Evolutionary conservation across 2,329 filamentous ascomycete genomes (phyloP), one percentile per base, ranked within the genome.

Genomic region (Keithomyces neogunnii): DNA sequence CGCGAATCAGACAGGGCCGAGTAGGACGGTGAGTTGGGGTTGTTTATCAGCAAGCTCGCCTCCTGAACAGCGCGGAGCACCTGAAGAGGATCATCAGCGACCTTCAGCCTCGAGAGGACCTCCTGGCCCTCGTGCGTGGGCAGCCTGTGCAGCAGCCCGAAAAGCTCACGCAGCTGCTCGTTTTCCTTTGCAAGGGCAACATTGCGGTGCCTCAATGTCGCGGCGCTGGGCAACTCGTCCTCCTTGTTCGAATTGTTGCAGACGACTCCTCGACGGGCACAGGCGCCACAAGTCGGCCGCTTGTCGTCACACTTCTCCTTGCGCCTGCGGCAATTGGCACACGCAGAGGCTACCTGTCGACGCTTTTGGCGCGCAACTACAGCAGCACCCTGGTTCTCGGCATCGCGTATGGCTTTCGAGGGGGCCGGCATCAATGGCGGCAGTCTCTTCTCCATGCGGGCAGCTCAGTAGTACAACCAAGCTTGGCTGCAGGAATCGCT

Each of bases 111-210:
- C 19, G 50, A 45, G 28, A 58, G 39, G 3, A 54, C 28, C 5
- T 49, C 47, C 8, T 48, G 51, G 3, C 48, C 56, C 2, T 52
- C 45, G 4, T 30, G n/a, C 7, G 52, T 38, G 3, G 55, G 47
- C 28, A 54, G 38, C n/a, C 19, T 50, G 3, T 40, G 36, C 38
- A 56, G 40, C 4, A 50, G 35, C 35, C n/a, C 35, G 36, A 54
- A 56, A 31, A 58, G 49, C 33, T 56, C 51, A 5, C 52, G 53
- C 49, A 55, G 50, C 19, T 52, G 56, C 10, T 52, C 45, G n/a
- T 57, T 57, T 42, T 58, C 53, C 13, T n/a, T 45, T 42, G 51
- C 40, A 4, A 57, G 54, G 11, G 52, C 38, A 4, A 29, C 33
- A 30, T 52, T 52, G 33, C 51, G 51, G 26, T 40, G 33, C 31